Base-by-base conservation (phyloP, 2,329 filamentous ascomycete species). In the Dactylellina haptotyla region DNA sequence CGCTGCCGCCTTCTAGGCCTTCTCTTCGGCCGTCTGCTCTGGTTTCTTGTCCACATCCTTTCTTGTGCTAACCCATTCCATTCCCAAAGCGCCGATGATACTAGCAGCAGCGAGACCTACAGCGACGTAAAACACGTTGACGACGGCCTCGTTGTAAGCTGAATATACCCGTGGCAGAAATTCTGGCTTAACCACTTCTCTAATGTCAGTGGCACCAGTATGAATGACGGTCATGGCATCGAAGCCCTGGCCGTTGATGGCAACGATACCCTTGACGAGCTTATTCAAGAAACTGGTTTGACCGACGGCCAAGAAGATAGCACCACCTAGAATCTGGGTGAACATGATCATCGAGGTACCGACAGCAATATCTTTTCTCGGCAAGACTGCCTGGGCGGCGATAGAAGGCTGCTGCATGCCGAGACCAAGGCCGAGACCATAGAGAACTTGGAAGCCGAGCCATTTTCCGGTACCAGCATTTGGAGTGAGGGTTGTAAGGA, bases 41-140 rank as follows among this genome's bases (percentile, higher is more conserved):
- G 48, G 26, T n/a, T 62, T 57, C 53, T 73, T 66, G 4, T 64
- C 37, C 5, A 66, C 48, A n/a, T 66, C 51, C 77, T 86, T 87
- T 83, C 90, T 90, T 77, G 91, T 87, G 75, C 82, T 88, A 79
- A 83, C 85, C 88, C 88, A 91, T 81, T 90, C 85, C 76, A 90
- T 84, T 4, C 82, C 80, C 0, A 83, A 76, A 0, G 84, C 83
- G 0, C 86, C 88, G 5, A 89, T 37, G 12, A 89, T 82, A 3
- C 83, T 84, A 6, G 88, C 64, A 5, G 82, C 82, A 0, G 84
- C 82, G 77, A 88, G 81, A 1, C 85, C 84, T 5, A 89, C 81
- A 1, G 83, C 84, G 6, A 90, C 85, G 73, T 86, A 85, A 78
- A 89, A 91, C 0, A 85, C 84, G 67, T 84, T 80, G 1, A 84